These are phyloP conservation scores for Cryptococcus sp. DNA, from an alignment of 1,284 basidiomycete species.

Conservation along the genomic window DNA sequence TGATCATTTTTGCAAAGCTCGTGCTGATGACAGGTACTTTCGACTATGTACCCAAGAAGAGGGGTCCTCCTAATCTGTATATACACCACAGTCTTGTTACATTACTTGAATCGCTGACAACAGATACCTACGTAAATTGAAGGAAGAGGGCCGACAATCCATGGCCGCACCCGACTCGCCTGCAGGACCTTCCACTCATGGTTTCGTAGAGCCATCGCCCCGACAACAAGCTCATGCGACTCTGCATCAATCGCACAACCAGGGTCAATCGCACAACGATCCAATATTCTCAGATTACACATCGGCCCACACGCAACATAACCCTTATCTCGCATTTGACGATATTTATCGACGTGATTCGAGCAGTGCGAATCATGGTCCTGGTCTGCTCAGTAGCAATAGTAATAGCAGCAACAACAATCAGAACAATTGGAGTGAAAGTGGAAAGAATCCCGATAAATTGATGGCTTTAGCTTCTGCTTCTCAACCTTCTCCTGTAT, in stretches of 20 bases:
- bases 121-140: constrained; percentile 24
- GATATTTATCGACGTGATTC: not conserved
- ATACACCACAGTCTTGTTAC: constrained; percentile 29
- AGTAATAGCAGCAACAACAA: not conserved
- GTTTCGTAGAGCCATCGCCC: no score
- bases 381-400: not conserved
- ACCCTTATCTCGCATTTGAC: not conserved
- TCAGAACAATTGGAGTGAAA: no score
- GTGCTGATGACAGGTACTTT: constrained; percentile 56
- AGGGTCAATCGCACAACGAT: not conserved
- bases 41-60: constrained; percentile 84
- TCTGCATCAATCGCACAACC: no score
- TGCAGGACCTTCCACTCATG: no score
- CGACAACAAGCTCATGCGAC: no score
- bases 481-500: not conserved
- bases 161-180: not conserved
- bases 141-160: constrained; percentile 2
- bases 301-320: not conserved
- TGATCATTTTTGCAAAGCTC: not conserved
- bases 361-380: no score
- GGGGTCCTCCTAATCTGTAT: constrained; percentile 82
- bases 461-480: not conserved
- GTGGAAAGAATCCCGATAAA: not conserved
- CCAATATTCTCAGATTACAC: not conserved
- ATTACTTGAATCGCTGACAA: not conserved